phyloP scores from a whole-genome alignment of 495 filamentous ascomycete species.

The Trichoderma asperelloides region DNA sequence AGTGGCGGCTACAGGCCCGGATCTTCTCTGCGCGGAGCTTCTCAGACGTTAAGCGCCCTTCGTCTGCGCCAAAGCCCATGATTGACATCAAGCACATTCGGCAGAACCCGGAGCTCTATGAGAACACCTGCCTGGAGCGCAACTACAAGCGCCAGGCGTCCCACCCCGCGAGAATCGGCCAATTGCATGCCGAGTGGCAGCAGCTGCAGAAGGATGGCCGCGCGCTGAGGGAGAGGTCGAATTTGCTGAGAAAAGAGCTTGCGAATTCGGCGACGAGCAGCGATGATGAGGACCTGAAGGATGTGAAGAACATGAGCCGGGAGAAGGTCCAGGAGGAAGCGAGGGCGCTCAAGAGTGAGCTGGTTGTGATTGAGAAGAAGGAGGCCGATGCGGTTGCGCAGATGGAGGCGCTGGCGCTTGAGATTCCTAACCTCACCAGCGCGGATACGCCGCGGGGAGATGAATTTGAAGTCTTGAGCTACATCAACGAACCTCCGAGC shows the following conservation, averaged over 20 bases:
- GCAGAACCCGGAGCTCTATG: conserved; percentile 65
- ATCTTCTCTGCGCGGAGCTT: neutral
- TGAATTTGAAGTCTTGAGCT: conserved; percentile 44
- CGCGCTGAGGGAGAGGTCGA: conserved; percentile 48
- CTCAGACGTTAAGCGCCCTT: conserved; percentile 27
- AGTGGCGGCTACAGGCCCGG: neutral
- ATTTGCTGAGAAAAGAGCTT: conserved; percentile 42
- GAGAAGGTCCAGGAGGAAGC: conserved; percentile 56
- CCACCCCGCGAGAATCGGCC: conserved; percentile 60
- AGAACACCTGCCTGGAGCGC: conserved; percentile 71
- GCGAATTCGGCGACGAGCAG: conserved; percentile 32
- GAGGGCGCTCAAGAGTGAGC: conserved; percentile 54
- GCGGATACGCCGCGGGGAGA: conserved; percentile 62
- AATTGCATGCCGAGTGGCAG: conserved; percentile 59
- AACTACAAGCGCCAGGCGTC: conserved; percentile 65
- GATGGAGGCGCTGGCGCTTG: conserved; percentile 64
- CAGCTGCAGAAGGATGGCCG: conserved; percentile 44
- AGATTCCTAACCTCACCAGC: conserved; percentile 82
- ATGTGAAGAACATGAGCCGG: conserved; percentile 17
- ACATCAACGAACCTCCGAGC: conserved; percentile 68
- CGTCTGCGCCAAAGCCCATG: conserved; percentile 70
- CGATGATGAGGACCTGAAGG: conserved; percentile 25
- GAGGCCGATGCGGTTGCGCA: conserved; percentile 53
- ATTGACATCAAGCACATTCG: conserved; percentile 87
- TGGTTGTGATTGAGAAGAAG: conserved; percentile 48